phyloP scores from a whole-genome alignment of 1,284 basidiomycete genomes.

The Malassezia sp. region DNA sequence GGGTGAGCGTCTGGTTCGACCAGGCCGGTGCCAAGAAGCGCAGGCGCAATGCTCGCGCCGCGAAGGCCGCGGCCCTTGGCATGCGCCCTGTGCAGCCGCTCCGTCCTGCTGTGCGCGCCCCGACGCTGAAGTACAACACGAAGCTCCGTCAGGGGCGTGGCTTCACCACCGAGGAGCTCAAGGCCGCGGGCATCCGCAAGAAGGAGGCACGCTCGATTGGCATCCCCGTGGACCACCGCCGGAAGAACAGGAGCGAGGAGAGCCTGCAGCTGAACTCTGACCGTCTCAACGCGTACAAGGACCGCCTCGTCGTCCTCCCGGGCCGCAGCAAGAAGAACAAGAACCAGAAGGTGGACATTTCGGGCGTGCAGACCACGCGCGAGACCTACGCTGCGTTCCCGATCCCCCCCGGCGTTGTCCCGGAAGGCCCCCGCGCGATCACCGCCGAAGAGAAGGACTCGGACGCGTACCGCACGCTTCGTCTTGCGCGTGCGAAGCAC shows the following conservation, averaged over 20 bases:
- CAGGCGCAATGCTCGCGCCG: constrained; percentile 80
- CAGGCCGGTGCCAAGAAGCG: constrained; percentile 97
- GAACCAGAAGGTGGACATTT: constrained; percentile 68
- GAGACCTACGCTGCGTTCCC: constrained; percentile 48
- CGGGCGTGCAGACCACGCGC: constrained; percentile 68
- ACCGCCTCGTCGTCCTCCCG: constrained; percentile 71
- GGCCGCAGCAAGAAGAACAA: constrained; percentile 66
- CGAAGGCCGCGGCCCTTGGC: constrained; percentile 81
- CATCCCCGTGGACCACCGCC: constrained; percentile 91
- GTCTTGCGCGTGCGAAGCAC: constrained; percentile 68
- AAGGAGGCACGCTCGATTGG: constrained; percentile 89
- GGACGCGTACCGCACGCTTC: constrained; percentile 70
- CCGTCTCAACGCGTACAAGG: constrained; percentile 86
- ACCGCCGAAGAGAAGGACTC: constrained; percentile 81
- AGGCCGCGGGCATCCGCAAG: constrained; percentile 86
- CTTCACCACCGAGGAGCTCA: constrained; percentile 89
- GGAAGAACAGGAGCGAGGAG: constrained; percentile 94
- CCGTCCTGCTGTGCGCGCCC: constrained; percentile 91
- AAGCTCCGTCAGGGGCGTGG: constrained; percentile 94
- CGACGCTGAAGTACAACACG: constrained; percentile 96
- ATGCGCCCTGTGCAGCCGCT: constrained; percentile 83
- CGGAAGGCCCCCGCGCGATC: constrained; percentile 83
- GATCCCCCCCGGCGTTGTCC: constrained; percentile 57
- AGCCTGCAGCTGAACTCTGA: constrained; percentile 90
- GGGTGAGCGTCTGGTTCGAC: constrained; percentile 95